Evolutionary conservation across 176 grass and related monocot species (phyloP), one percentile per base, ranked within the genome.

Genomic region (Oryza meridionalis): DNA sequence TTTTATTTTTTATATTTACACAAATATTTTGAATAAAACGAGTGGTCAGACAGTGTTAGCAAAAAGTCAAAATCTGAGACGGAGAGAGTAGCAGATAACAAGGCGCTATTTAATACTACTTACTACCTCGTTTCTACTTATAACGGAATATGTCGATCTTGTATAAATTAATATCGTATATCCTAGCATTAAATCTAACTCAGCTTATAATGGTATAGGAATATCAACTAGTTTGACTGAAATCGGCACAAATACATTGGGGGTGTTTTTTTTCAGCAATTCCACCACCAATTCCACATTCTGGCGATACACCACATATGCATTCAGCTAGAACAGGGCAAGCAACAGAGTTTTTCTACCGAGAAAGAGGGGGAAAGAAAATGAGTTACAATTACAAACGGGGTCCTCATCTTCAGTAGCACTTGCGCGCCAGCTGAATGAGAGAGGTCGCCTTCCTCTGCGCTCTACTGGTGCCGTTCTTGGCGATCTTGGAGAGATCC

Each of bases 391-490:
- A 13, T 72, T 72, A 71, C 49, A 81, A 81, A 38, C 11, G 31
- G n/a, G n/a, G 19, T 13, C 13, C 70, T 22, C 70, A 1, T n/a
- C 10, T 37, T 77, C 40, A 88, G 16, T 77, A 85, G 78, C 62
- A 82, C 63, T 89, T 89, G 11, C 82, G 82, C 4, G 92, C 87
- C 7, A 95, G 78, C 68, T 90, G 84, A 77, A 95, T 82, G 13
- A 96, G 81, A 46, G 73, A 75, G 19, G 85, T 96, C 11, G 94
- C 94, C 73, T 96, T 93, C 80, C 88, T 91, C 66, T 96, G 94
- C 19, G 86, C 94, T 81, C 94, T 84, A 78, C 70, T 91, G 3
- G 91, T 96, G 43, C 91, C 91, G 46, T 22, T 85, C 79, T 76
- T 89, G 61, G 80, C 63, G 71, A 96, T 72, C 78, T 71, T 74